Conservation (phyloP, 495 filamentous ascomycete genomes). For the Lasiosphaeris hirsuta region DNA sequence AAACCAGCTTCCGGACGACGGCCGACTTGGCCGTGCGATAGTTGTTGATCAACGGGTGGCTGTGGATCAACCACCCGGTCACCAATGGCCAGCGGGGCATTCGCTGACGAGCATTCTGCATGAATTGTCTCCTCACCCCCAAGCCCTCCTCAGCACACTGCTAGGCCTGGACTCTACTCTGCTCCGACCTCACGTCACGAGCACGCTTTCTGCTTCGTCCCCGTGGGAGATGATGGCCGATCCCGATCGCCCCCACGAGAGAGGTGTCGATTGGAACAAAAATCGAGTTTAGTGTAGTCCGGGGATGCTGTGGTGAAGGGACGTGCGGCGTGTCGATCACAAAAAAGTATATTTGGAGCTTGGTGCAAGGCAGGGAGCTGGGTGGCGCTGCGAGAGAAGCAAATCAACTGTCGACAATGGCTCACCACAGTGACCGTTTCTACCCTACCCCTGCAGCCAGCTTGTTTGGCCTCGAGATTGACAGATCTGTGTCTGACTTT, state of each 20-base stretch:
- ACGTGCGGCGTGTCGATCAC: constrained; percentile 3
- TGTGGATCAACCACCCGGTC: too few species aligned
- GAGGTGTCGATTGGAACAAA: constrained; percentile 9
- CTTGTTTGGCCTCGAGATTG: not conserved
- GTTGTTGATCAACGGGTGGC: too few species aligned
- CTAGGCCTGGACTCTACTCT: too few species aligned
- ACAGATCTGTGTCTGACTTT: constrained; percentile 1
- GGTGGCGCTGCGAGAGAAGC: constrained; percentile 7
- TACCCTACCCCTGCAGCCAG: constrained; percentile 4
- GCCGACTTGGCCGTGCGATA: too few species aligned
- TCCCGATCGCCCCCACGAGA: not conserved
- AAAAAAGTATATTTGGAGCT: not conserved
- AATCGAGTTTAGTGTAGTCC: not conserved
- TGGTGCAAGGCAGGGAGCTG: not conserved
- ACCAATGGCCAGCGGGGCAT: too few species aligned
- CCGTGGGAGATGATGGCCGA: not conserved
- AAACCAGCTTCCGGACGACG: not conserved
- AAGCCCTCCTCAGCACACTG: too few species aligned
- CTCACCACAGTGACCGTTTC: not conserved
- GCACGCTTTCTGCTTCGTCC: too few species aligned
- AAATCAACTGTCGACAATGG: not conserved
- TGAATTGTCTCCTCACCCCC: too few species aligned
- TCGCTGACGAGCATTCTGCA: too few species aligned
- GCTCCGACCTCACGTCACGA: too few species aligned
- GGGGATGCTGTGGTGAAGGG: not conserved